phyloP scores from a whole-genome alignment of 805 yeast species.

The Torulaspora indica region DNA sequence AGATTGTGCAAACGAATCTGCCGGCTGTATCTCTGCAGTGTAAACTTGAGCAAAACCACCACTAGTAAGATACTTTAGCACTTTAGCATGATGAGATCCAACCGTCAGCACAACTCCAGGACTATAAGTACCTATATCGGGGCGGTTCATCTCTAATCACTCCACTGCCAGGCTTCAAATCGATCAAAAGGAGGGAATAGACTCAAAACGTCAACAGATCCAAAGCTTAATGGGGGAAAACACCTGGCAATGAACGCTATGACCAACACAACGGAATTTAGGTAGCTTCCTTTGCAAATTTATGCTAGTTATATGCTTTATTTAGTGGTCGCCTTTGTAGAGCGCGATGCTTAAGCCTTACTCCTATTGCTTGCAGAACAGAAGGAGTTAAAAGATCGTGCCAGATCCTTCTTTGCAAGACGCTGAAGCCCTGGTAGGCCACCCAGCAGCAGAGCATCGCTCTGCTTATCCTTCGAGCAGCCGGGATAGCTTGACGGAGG shows the following conservation, averaged over 20 bases:
- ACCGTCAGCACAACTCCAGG: conserved; percentile 79
- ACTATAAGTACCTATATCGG: conserved; percentile 58
- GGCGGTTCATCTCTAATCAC: conserved; percentile 36
- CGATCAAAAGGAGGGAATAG: not conserved
- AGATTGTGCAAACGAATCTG: conserved; percentile 45
- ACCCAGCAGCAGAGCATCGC: no score
- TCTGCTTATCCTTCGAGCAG: no score
- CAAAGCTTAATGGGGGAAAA: not conserved
- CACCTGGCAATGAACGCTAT: not conserved
- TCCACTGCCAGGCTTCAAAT: not conserved
- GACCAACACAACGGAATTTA: not conserved
- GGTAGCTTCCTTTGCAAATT: not conserved
- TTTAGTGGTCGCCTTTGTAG: conserved; percentile 1
- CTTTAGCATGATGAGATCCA: conserved; percentile 71
- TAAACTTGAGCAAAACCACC: conserved; percentile 98
- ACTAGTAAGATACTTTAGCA: conserved; percentile 69
- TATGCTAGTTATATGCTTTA: not conserved
- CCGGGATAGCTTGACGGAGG: no score
- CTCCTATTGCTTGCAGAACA: conserved; percentile 3
- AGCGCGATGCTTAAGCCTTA: conserved; percentile 1
- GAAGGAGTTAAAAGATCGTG: not conserved
- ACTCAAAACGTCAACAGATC: not conserved
- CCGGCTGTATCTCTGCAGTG: conserved; percentile 63
- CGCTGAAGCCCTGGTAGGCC: no score
- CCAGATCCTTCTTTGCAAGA: no score